phyloP scores from a whole-genome alignment of 2,329 filamentous ascomycete species.

The Aspergillus transmontanensis region DNA sequence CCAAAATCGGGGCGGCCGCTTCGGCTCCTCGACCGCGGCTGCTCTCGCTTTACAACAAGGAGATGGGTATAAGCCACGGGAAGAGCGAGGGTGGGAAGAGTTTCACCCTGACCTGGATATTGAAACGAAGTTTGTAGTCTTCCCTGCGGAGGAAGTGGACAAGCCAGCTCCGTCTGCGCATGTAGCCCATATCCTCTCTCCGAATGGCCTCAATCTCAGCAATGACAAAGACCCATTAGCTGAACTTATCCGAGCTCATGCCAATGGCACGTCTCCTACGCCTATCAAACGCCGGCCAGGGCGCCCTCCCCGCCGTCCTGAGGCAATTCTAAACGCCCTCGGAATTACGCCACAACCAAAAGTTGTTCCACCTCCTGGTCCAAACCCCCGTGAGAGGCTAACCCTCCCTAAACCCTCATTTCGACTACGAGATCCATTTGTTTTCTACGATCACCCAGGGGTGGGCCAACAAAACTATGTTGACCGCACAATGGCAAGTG shows the following conservation, averaged over 20 bases:
- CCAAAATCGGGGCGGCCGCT: conserved; percentile 67
- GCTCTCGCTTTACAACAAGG: conserved; percentile 86
- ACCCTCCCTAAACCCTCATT: conserved; percentile 54
- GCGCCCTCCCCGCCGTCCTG: conserved; percentile 64
- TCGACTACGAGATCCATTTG: conserved; percentile 49
- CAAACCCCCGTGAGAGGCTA: conserved; percentile 52
- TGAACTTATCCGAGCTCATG: conserved; percentile 45
- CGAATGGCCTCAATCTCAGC: conserved; percentile 29
- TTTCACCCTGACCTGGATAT: conserved; percentile 96
- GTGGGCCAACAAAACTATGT: conserved; percentile 88
- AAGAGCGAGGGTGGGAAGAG: conserved; percentile 96
- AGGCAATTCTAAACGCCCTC: conserved; percentile 63
- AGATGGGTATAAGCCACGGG: conserved; percentile 95
- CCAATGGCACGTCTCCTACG: conserved; percentile 39
- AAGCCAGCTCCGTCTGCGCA: conserved; percentile 61
- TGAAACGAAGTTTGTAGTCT: conserved; percentile 75
- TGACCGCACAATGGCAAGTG: conserved; percentile 92
- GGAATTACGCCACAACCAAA: conserved; percentile 61
- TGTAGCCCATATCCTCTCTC: conserved; percentile 34
- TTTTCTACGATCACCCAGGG: conserved; percentile 72
- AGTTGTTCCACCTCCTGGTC: conserved; percentile 50
- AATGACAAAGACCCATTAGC: conserved; percentile 39
- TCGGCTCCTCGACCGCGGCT: conserved; percentile 80
- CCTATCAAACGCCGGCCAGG: conserved; percentile 63
- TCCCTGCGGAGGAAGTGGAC: conserved; percentile 82